Evolutionary conservation across 2,329 filamentous ascomycete genomes (phyloP).

Genomic region (Sordariomycetes sp.): DNA sequence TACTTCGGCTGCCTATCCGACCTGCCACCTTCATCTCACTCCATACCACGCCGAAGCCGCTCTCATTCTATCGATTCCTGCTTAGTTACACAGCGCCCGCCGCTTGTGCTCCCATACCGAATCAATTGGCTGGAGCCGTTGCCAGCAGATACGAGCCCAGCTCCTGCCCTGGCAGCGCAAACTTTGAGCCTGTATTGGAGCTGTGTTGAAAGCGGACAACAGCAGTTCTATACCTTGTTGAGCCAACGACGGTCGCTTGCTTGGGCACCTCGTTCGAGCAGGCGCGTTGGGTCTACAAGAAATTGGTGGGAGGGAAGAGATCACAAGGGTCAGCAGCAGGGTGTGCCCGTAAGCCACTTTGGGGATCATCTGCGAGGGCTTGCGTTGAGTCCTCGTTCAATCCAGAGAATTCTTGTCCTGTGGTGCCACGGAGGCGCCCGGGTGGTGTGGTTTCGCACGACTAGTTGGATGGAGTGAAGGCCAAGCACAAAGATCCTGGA

Average conservation of each 20-base stretch:
- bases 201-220: no score
- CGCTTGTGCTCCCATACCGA: conserved; percentile 17
- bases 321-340: not conserved
- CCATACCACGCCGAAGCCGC: conserved; percentile 1
- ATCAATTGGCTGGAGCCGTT: conserved; percentile 18
- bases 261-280: no score
- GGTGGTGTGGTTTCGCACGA: conserved; percentile 2
- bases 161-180: not conserved
- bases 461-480: conserved; percentile 4
- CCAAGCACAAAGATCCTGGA: conserved; percentile 1
- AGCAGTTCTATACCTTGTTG: no score
- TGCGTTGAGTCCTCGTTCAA: no score
- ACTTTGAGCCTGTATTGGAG: not conserved
- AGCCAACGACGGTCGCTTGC: no score
- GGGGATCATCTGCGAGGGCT: conserved; percentile 1
- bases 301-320: no score
- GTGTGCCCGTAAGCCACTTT: conserved; percentile 3
- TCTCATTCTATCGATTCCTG: conserved; percentile 5
- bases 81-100: conserved; percentile 18
- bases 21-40: conserved; percentile 8
- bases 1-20: conserved; percentile 9
- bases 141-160: conserved; percentile 22
- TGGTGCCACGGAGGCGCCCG: conserved; percentile 5
- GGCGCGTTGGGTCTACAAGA: no score
- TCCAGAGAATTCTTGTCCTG: conserved; percentile 2